Percentiles rank a stretch among this genome's conserved stretches.
Conservation (phyloP, 1,139 yeast species). For the Debaryomyces fabryi region DNA sequence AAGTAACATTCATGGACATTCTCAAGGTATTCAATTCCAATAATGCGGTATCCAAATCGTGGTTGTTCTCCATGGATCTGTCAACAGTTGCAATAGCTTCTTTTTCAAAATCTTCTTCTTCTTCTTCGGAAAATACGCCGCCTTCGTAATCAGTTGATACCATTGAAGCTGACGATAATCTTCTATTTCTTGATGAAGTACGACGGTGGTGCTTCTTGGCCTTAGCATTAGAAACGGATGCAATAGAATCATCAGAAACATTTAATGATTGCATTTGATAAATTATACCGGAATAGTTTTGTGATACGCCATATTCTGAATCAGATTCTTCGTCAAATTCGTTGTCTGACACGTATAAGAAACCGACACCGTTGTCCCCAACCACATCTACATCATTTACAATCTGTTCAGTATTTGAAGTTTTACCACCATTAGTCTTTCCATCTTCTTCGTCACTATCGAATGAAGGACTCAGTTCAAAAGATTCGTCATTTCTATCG, state of each 20-base stretch:
- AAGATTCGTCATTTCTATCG: conserved; percentile 27
- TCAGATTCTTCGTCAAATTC: conserved; percentile 42
- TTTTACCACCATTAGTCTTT: conserved; percentile 10
- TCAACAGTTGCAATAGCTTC: conserved; percentile 95
- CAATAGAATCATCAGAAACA: conserved; percentile 79
- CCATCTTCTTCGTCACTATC: conserved; percentile 29
- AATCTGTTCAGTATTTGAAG: conserved; percentile 10
- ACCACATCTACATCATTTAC: conserved; percentile 44
- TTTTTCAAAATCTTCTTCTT: conserved; percentile 79
- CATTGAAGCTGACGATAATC: conserved; percentile 42
- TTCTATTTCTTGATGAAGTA: conserved; percentile 30
- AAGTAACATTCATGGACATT: conserved; percentile 96
- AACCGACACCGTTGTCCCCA: conserved; percentile 65
- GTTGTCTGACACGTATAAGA: conserved; percentile 55
- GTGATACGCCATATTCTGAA: conserved; percentile 30
- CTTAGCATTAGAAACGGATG: conserved; percentile 54
- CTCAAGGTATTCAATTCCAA: conserved; percentile 90
- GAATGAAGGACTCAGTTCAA: conserved; percentile 24
- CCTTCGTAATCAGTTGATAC: conserved; percentile 46
- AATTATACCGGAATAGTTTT: conserved; percentile 43
- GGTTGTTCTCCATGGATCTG: conserved; percentile 89
- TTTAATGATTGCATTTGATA: conserved; percentile 67
- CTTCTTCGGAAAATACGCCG: conserved; percentile 43
- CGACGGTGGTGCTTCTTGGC: conserved; percentile 27
- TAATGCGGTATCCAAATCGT: conserved; percentile 89